Evolutionary conservation across 2,329 filamentous ascomycete genomes (phyloP), one percentile per base, ranked within the genome.

Genomic region (Fusarium graminum): DNA sequence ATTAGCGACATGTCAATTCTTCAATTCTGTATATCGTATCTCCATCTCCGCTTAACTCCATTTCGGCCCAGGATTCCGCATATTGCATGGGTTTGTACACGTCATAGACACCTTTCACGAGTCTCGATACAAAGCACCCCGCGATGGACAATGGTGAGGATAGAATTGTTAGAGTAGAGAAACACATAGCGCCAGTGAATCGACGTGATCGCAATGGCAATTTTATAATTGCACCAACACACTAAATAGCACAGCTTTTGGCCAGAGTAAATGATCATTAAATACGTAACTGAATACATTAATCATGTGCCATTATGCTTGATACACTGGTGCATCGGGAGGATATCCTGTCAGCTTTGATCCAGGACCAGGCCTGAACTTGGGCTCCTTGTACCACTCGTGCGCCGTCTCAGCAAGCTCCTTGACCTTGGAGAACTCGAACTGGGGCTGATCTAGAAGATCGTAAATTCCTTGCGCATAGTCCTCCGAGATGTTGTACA

Each of bases 31-130:
- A 17, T 30, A 22, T 19, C 17, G 16, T 25, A 4, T 26, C 16
- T 29, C 39, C 57, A 63, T 63, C 47, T 28, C 43, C 42, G 43
- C 57, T 55, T 63, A 63, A 40, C 51, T 50, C 59, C 50, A 50
- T 44, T 12, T 3, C 7, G 25, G 26, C 7, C 7, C 32, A 29
- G 25, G 30, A 12, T 36, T 14, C 13, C 40, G 54, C 54, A 59
- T 59, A 13, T 22, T 22, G 2, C 29, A 25, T 12, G 50, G 30
- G 29, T 25, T 38, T 58, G 42, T 60, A 29, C 19, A 46, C 57
- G 44, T 60, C 57, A 60, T 60, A 43, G 40, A 60, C 32, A 30
- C 5, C 17, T 3, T 26, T 17, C 2, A n/a, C 7, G 14, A 22
- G 12, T 36, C 16, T 7, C 16, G 16, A 36, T 16, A 4, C 9